Conservation (phyloP, 441 rosid genomes). For the Eruca vesicaria region DNA sequence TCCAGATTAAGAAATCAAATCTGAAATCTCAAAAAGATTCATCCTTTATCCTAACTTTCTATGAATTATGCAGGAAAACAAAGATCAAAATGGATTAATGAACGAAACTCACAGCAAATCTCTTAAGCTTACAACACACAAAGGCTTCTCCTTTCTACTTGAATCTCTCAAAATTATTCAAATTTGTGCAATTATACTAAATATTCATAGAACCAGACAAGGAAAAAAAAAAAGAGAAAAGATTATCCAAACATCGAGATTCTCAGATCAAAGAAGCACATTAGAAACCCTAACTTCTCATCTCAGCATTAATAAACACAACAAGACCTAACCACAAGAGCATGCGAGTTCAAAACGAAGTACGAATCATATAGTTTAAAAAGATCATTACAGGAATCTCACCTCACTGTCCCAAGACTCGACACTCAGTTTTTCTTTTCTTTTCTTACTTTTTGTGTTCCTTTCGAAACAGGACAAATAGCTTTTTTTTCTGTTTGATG, state of each 20-base stretch:
- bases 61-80: slow-evolving; percentile 12
- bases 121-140: slow-evolving; percentile 3
- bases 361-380: slow-evolving; percentile 19
- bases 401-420: slow-evolving; percentile 26
- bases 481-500: slow-evolving; percentile 22
- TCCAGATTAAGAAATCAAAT: not conserved
- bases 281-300: slow-evolving; percentile 34
- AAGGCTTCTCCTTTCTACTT: not conserved
- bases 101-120: not conserved
- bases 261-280: not conserved
- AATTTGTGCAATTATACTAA: slow-evolving; percentile 20
- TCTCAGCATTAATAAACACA: not conserved
- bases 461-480: slow-evolving; percentile 28
- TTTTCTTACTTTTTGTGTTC: not conserved
- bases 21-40: slow-evolving; percentile 14
- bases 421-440: slow-evolving; percentile 15
- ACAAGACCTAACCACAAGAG: not conserved
- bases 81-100: slow-evolving; percentile 7
- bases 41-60: not conserved
- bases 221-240: not conserved
- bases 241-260: not conserved
- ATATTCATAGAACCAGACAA: slow-evolving; percentile 15
- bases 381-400: slow-evolving; percentile 29
- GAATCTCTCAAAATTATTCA: not conserved
- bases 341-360: slow-evolving; percentile 14